Evolutionary conservation across 345 rosid species (phyloP).

Genomic region (rapeseed (Brassica napus)): Da-Ae NC_063444.1:17843001-17843500

Average conservation of each 20-base stretch:
- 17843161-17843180: conserved; percentile 96
- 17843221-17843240: not conserved
- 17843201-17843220: not conserved
- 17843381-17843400: conserved; percentile 83
- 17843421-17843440: not conserved
- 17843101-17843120: conserved; percentile 86
- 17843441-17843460: not conserved
- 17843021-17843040: not conserved
- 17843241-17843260: not conserved
- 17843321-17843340: conserved; percentile 98
- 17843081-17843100: conserved; percentile 86
- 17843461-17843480: not conserved
- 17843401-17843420: not conserved
- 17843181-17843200: conserved; percentile 68
- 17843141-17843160: conserved; percentile 98
- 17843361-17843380: conserved; percentile 38
- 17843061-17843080: conserved; percentile 83
- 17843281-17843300: conserved; percentile 97
- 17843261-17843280: conserved; percentile 40
- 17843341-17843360: conserved; percentile 97
- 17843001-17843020: not conserved
- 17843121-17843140: conserved; percentile 97
- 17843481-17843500: conserved; percentile 48
- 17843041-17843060: not conserved
- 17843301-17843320: conserved; percentile 95